Conservation (phyloP, 176 grass and related monocot species). For the Carex myosuroides region DNA sequence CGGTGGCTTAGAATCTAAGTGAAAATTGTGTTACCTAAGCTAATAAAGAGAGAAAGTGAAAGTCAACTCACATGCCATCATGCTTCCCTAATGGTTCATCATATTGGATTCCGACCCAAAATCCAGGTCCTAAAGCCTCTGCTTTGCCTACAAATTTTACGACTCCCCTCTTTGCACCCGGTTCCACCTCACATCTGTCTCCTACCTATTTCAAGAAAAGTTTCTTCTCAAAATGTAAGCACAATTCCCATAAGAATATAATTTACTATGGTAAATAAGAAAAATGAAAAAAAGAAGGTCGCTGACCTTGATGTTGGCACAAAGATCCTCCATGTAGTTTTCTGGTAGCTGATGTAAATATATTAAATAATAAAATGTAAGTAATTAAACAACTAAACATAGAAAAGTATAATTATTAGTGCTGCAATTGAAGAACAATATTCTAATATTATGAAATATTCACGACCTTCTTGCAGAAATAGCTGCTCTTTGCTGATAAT, state of each 20-base stretch:
- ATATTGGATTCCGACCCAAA: conserved; percentile 89
- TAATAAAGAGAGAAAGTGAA: background rate
- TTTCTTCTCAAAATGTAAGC: background rate
- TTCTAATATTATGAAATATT: background rate
- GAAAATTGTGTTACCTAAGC: background rate
- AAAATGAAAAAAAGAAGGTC: background rate
- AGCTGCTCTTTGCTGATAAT: background rate
- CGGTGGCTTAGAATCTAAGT: background rate
- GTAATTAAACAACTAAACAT: background rate
- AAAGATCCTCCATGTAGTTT: conserved; percentile 64
- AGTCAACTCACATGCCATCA: conserved; percentile 76
- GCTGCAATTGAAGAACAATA: background rate
- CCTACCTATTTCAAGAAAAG: conserved; percentile 42
- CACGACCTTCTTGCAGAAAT: background rate
- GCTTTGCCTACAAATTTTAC: conserved; percentile 79
- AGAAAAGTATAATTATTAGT: background rate
- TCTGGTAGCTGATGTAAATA: conserved; percentile 35
- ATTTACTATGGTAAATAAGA: background rate
- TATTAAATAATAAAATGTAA: background rate
- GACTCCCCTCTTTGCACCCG: conserved; percentile 76
- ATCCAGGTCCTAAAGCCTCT: conserved; percentile 70
- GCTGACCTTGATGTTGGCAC: conserved; percentile 71
- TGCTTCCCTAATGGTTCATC: conserved; percentile 95
- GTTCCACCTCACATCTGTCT: conserved; percentile 92
- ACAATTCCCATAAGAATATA: background rate